A percentile compares a stretch with the other conserved stretches of the same genome.
phyloP scores from a whole-genome alignment of 495 filamentous ascomycete genomes.

The Neurospora sp. region DNA sequence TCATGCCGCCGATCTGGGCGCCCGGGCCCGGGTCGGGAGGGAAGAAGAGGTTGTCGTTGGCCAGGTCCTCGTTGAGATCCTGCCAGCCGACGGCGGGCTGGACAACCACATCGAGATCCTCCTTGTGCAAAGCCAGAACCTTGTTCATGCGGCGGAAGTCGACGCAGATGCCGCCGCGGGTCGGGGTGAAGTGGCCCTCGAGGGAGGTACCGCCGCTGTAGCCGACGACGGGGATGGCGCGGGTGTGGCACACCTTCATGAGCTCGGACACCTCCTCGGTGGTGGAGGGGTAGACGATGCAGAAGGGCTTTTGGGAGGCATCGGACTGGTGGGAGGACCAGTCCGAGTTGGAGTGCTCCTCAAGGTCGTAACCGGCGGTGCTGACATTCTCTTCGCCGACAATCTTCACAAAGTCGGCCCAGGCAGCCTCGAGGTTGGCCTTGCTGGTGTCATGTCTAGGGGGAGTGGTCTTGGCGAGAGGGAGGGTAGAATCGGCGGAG shows the following conservation, averaged over 20 bases:
- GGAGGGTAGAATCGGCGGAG: slow-evolving; percentile 60
- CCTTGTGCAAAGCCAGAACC: slow-evolving; percentile 58
- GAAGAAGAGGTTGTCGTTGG: slow-evolving; percentile 62
- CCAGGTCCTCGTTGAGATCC: slow-evolving; percentile 60
- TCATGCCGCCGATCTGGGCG: slow-evolving; percentile 91
- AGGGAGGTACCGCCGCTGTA: slow-evolving; percentile 70
- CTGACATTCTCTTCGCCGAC: slow-evolving; percentile 80
- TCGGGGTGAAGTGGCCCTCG: slow-evolving; percentile 73
- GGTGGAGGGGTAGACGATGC: slow-evolving; percentile 53
- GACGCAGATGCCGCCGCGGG: slow-evolving; percentile 63
- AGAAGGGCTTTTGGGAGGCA: slow-evolving; percentile 38
- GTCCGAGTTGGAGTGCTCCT: slow-evolving; percentile 68
- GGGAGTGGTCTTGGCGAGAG: slow-evolving; percentile 47
- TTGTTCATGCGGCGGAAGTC: slow-evolving; percentile 71
- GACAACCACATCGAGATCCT: slow-evolving; percentile 71
- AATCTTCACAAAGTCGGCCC: slow-evolving; percentile 80
- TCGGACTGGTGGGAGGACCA: slow-evolving; percentile 71
- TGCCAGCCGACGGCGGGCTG: slow-evolving; percentile 80
- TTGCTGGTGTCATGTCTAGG: slow-evolving; percentile 62
- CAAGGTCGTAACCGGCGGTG: slow-evolving; percentile 55
- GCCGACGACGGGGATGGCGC: slow-evolving; percentile 62
- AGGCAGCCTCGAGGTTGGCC: slow-evolving; percentile 80
- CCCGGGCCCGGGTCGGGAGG: slow-evolving; percentile 75
- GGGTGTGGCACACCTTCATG: slow-evolving; percentile 63
- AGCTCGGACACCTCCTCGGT: slow-evolving; percentile 63